Evolutionary conservation across 805 yeast genomes (phyloP).

Genomic region (Yueomyces sp.): DNA sequence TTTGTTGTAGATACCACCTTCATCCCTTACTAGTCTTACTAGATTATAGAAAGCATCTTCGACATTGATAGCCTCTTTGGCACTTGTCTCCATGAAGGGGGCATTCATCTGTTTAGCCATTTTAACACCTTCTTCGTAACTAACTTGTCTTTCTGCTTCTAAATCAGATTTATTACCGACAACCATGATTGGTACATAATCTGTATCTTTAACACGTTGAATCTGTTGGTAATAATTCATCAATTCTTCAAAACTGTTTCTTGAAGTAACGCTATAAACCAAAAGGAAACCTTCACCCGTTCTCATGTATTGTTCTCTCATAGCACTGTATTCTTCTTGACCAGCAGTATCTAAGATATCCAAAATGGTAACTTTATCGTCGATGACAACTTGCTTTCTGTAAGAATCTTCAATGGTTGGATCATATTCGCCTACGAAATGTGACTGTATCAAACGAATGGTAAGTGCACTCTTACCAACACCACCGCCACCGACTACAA

Average conservation of each 20-base stretch:
- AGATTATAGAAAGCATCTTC: slow-evolving; percentile 68
- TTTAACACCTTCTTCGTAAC: slow-evolving; percentile 46
- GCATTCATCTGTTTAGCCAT: slow-evolving; percentile 55
- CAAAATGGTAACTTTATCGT: slow-evolving; percentile 58
- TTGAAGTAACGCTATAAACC: slow-evolving; percentile 79
- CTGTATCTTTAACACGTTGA: slow-evolving; percentile 61
- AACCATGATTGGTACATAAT: slow-evolving; percentile 63
- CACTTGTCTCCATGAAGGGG: slow-evolving; percentile 83
- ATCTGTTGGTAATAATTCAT: slow-evolving; percentile 70
- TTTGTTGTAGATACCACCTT: slow-evolving; percentile 21
- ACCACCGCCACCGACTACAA: slow-evolving; percentile 98
- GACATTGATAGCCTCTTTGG: slow-evolving; percentile 82
- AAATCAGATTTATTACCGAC: slow-evolving; percentile 73
- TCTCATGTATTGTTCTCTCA: slow-evolving; percentile 90
- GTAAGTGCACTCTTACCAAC: slow-evolving; percentile 97
- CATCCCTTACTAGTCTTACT: slow-evolving; percentile 41
- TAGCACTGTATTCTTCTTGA: slow-evolving; percentile 90
- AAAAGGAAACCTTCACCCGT: slow-evolving; percentile 90
- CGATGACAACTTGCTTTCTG: slow-evolving; percentile 77
- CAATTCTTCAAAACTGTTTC: slow-evolving; percentile 75
- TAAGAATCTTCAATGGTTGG: slow-evolving; percentile 93
- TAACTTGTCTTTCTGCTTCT: slow-evolving; percentile 63
- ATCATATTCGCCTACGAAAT: slow-evolving; percentile 94
- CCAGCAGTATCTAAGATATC: slow-evolving; percentile 98
- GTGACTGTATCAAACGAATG: slow-evolving; percentile 86